A percentile compares a stretch with the other conserved stretches of the same genome.
Conservation (phyloP, 768 basidiomycete species). For the Tremella fuciformis region DNA sequence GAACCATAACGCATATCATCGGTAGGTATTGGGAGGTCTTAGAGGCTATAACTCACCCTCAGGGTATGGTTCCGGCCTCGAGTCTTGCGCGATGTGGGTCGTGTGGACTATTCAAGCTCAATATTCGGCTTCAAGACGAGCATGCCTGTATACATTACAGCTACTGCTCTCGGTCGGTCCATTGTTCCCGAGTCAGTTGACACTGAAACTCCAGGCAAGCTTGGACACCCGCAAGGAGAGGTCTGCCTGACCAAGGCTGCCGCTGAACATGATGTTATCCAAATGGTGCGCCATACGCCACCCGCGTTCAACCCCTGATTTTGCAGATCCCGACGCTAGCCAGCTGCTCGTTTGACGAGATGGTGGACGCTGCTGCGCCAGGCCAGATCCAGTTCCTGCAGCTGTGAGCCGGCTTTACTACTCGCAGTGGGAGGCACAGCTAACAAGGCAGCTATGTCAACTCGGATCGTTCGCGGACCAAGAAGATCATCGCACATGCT, state of each 20-base stretch:
- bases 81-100: slow-evolving; percentile 76
- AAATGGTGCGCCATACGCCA: slow-evolving; percentile 59
- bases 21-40: slow-evolving; percentile 56
- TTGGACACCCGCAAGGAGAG: slow-evolving; percentile 92
- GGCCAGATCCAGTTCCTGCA: slow-evolving; percentile 84
- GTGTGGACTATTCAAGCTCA: slow-evolving; percentile 75
- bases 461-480: slow-evolving; percentile 78
- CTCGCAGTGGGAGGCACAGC: neutral
- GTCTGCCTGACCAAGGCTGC: slow-evolving; percentile 85
- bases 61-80: slow-evolving; percentile 85
- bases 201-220: slow-evolving; percentile 58
- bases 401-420: slow-evolving; percentile 57
- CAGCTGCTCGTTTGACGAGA: slow-evolving; percentile 92
- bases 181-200: neutral
- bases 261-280: slow-evolving; percentile 70
- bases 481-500: slow-evolving; percentile 82
- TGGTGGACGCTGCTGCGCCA: slow-evolving; percentile 77
- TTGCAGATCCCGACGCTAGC: slow-evolving; percentile 87
- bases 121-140: slow-evolving; percentile 72
- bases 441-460: slow-evolving; percentile 71
- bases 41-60: slow-evolving; percentile 53
- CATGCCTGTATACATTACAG: slow-evolving; percentile 76
- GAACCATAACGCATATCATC: slow-evolving; percentile 86
- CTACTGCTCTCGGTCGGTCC: slow-evolving; percentile 44
- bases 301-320: neutral